Conservation (phyloP, 1,284 basidiomycete species). For the Tilletia caries region DNA sequence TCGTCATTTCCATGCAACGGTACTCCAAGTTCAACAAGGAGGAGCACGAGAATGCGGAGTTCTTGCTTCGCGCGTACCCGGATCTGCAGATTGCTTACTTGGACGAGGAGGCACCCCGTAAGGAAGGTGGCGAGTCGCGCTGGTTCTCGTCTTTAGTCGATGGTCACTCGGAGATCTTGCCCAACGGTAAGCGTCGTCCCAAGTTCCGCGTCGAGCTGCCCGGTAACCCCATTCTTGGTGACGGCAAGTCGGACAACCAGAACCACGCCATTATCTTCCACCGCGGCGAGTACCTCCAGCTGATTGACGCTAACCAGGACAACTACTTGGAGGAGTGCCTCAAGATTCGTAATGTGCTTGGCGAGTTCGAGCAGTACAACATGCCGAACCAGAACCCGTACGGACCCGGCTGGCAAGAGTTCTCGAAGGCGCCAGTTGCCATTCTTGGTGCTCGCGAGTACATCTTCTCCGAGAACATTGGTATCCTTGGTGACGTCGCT, state of each 20-base stretch:
- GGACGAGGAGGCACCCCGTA: slow-evolving; percentile 85
- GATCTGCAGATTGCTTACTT: slow-evolving; percentile 97
- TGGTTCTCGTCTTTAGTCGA: slow-evolving; percentile 96
- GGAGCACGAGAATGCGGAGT: slow-evolving; percentile 98
- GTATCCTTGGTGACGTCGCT: slow-evolving; percentile 95
- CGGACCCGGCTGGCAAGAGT: slow-evolving; percentile 64
- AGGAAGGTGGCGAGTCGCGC: slow-evolving; percentile 90
- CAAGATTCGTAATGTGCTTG: slow-evolving; percentile 97
- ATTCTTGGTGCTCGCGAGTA: slow-evolving; percentile 99
- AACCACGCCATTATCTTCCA: slow-evolving; percentile 99
- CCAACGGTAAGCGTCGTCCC: slow-evolving; percentile 81
- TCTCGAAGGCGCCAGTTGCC: slow-evolving; percentile 83
- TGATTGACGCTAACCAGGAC: slow-evolving; percentile 99
- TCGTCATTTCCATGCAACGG: slow-evolving; percentile 98
- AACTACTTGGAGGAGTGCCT: slow-evolving; percentile 99
- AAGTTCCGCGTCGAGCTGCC: slow-evolving; percentile 99
- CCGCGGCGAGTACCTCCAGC: slow-evolving; percentile 96
- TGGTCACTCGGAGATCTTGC: slow-evolving; percentile 91
- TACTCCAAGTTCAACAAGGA: slow-evolving; percentile 99
- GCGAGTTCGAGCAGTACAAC: slow-evolving; percentile 92
- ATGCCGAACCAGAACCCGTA: slow-evolving; percentile 86
- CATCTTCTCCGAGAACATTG: slow-evolving; percentile 99
- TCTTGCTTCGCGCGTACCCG: slow-evolving; percentile 95
- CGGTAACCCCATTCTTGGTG: slow-evolving; percentile 96
- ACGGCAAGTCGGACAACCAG: slow-evolving; percentile 99